These are phyloP conservation scores for Zangia roseola DNA, from an alignment of 768 basidiomycete species.

Conservation along the genomic window DNA sequence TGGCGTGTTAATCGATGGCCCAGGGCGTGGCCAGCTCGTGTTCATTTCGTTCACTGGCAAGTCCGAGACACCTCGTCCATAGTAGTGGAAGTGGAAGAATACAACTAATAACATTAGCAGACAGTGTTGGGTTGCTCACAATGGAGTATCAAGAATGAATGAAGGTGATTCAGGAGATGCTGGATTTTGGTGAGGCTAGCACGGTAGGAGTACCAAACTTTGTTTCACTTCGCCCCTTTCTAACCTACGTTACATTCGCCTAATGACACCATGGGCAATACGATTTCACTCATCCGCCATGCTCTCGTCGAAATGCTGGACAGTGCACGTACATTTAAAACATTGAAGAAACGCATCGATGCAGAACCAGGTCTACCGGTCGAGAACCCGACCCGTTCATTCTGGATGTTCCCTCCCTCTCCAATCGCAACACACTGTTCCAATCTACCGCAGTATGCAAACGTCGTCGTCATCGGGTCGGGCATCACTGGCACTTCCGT, in stretches of 20 bases:
- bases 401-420: slow-evolving; percentile 61
- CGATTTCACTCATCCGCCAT: slow-evolving; percentile 19
- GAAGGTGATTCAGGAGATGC: no score
- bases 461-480: slow-evolving; percentile 73
- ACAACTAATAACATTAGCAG: no score
- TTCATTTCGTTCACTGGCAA: not conserved
- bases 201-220: no score
- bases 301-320: slow-evolving; percentile 21
- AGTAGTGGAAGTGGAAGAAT: no score
- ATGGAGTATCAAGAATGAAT: no score
- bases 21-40: slow-evolving; percentile 5
- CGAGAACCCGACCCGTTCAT: slow-evolving; percentile 51
- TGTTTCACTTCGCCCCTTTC: no score
- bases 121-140: no score
- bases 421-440: slow-evolving; percentile 42
- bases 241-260: no score
- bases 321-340: slow-evolving; percentile 20
- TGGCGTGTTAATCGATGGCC: slow-evolving; percentile 6
- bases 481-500: slow-evolving; percentile 71
- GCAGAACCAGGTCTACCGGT: slow-evolving; percentile 58
- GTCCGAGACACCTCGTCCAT: no score
- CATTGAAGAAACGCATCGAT: slow-evolving; percentile 34
- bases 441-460: slow-evolving; percentile 42
- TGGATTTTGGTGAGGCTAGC: no score
- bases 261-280: slow-evolving; percentile 25